Evolutionary conservation across 768 basidiomycete genomes (phyloP), one percentile per base, ranked within the genome.

Genomic region (Leccinum incarnatum): DNA sequence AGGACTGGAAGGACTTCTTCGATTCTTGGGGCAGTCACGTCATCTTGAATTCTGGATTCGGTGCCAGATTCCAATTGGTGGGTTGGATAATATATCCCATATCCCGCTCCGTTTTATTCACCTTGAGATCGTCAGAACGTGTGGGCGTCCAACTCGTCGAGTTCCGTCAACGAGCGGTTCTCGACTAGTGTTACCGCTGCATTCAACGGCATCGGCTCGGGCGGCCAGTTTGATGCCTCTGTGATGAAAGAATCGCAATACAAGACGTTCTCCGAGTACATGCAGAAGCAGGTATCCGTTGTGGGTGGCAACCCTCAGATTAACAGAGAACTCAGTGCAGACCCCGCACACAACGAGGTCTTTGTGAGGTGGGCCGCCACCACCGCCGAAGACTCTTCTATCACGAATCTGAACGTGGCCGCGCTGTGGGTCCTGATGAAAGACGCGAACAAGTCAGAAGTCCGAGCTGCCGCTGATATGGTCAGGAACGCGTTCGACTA

Each of bases 161-260:
- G 49, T 23, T 59, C 58, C n/a, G 58, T 59, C 40, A 59, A 59
- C 19, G 10, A 59, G 32, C 36, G 37, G 3, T 59, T 59, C 58
- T 55, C 54, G 25, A 42, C 49, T 8, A 59, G 37, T 12, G 58
- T 59, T 12, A 15, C 36, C 36, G 36, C 36, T 36, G 36, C 36
- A 15, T 36, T 36, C 36, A 36, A 36, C 36, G 36, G 36, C 15
- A 36, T 36, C 15, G 36, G 36, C 36, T 14, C 36, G 36, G 36
- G 36, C 36, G 36, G 36, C 15, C 36, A 36, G 15, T 36, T 36
- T 36, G 36, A 36, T 36, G 36, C 36, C 36, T 15, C 36, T 36
- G 36, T 36, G 36, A 36, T 11, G 36, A 36, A 5, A 7, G 36
- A 36, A 36, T 6, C 14, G 14, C 36, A 36, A 36, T 36, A 36